Evolutionary conservation across 2,329 filamentous ascomycete species (phyloP), one percentile per base, ranked within the genome.

Genomic region (Paramyrothecium sp.): DNA sequence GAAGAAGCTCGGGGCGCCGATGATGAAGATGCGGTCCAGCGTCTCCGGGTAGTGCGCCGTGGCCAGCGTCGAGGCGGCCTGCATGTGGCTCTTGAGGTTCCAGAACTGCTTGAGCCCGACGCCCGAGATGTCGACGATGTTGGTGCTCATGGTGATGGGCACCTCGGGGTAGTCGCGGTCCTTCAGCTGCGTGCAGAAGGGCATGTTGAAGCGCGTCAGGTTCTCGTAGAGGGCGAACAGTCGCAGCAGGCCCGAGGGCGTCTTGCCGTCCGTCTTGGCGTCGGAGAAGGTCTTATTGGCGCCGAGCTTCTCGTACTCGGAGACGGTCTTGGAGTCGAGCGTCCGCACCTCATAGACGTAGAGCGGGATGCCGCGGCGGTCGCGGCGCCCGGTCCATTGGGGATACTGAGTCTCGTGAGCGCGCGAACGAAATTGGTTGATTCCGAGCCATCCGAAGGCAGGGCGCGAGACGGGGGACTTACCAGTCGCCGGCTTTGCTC

Each of bases 1-100:
- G 79, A 97, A 97, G 82, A 96, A 97, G 50, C 84, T 78, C 8
- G 94, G 94, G 0, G 94, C 94, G 60, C 93, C 93, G 61, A 97
- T 92, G 67, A 98, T 89, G 60, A 80, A 81, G 65, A 81, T 80
- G 41, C 77, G 66, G 58, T 75, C 94, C 53, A 97, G 78, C 0
- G 93, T 98, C 76, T 98, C 94, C 1, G 94, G 94, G 71, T 97
- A 98, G 75, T 97, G 91, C 5, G 93, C 92, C 3, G 93, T 97
- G 7, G 94, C 94, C 55, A 97, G 80, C 58, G 88, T 85, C 68
- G 89, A 93, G 2, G 93, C 93, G 68, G 92, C 89, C 76, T 97
- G 93, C 92, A 98, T 96, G 73, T 97, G 94, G 22, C 78, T 78
- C 79, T 96, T 95, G 60, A 98, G 76, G 75, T 96, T 96, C 94